Conservation (phyloP, 768 basidiomycete species). For the Myochromella boudieri region DNA sequence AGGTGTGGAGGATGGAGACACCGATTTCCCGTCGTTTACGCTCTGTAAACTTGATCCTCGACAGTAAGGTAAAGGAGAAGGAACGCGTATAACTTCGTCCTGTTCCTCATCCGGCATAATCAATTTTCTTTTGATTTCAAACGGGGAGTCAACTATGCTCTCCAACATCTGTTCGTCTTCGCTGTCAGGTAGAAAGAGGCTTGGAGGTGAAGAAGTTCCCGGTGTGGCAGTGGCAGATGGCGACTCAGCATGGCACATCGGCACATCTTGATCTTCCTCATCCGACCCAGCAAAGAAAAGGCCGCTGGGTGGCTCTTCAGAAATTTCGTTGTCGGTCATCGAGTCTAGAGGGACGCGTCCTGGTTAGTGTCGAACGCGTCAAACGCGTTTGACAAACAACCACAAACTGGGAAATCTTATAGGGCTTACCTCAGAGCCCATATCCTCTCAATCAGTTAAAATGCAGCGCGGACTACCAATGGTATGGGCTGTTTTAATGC, state of each 20-base stretch:
- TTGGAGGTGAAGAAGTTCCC: slow-evolving; percentile 19
- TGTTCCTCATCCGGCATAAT: slow-evolving; percentile 9
- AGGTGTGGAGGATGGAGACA: slow-evolving; percentile 11
- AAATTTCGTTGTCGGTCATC: slow-evolving; percentile 26
- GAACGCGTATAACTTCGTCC: slow-evolving; percentile 20
- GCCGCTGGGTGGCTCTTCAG: slow-evolving; percentile 31
- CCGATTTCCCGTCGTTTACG: slow-evolving; percentile 20
- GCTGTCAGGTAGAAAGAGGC: slow-evolving; percentile 35
- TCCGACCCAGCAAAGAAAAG: slow-evolving; percentile 65
- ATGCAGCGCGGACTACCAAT: slow-evolving; percentile 87
- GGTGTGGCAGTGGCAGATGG: slow-evolving; percentile 13
- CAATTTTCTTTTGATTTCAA: slow-evolving; percentile 19
- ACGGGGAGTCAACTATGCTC: slow-evolving; percentile 5
- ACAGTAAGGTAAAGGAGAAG: slow-evolving; percentile 26
- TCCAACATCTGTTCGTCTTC: slow-evolving; percentile 28
- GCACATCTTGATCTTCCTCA: slow-evolving; percentile 40
- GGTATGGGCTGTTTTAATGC: slow-evolving; percentile 37
- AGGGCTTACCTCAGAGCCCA: slow-evolving; percentile 20
- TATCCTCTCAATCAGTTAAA: slow-evolving; percentile 35
- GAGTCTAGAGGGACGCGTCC: slow-evolving; percentile 21
- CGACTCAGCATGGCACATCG: slow-evolving; percentile 14
- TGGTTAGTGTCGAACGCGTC: slow-evolving; percentile 31
- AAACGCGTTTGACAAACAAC: slow-evolving; percentile 36
- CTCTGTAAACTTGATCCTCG: slow-evolving; percentile 42
- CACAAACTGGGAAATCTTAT: slow-evolving; percentile 34